Base-by-base conservation (phyloP, 1,284 basidiomycete genomes). In the Heimioporus punctisporus region DNA sequence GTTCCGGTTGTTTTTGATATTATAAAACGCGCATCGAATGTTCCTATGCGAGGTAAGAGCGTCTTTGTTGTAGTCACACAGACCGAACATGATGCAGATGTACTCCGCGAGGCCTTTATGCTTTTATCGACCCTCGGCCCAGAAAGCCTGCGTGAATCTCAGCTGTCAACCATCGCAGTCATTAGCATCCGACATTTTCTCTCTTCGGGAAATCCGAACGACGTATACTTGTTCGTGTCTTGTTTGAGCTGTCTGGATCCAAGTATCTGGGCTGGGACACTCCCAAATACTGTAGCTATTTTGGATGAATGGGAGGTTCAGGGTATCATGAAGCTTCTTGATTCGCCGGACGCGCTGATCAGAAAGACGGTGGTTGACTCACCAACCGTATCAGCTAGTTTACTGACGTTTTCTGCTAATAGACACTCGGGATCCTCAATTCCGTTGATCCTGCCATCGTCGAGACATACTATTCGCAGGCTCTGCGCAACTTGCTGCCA, bases 281-380 rank as follows among this genome's bases (percentile, higher is more conserved):
- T 68, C 17, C 65, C 75, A 5, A 75, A 78, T 7, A 69, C 78
- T 26, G 76, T 79, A 34, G 71, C 82, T 4, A 72, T 83, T 6
- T 68, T 92, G 47, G 85, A 89, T 31, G 81, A 75, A 52, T 80
- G 79, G 77, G 89, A 92, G 55, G 89, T 92, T 30, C 85, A 86
- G 55, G 74, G 76, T 34, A 74, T 92, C 25, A 86, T 92, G 81
- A 77, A 76, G 54, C 70, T 87, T 23, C 71, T 92, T 25, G 79
- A 84, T 55, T 84, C 80, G 7, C 66, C 74, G 4, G 90, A 92
- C 66, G 59, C 66, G 14, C 61, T 76, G n/a, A 80, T 90, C 45
- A 77, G 88, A 50, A 76, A 70, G 51, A 84, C 78, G 76, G 90
- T 87, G 61, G 50, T 73, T 54, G 51, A 30, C 21, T 55, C 27